These are phyloP conservation scores for Cordyceps tenuipes DNA, from an alignment of 2,329 filamentous ascomycete genomes.

Conservation along the genomic window DNA sequence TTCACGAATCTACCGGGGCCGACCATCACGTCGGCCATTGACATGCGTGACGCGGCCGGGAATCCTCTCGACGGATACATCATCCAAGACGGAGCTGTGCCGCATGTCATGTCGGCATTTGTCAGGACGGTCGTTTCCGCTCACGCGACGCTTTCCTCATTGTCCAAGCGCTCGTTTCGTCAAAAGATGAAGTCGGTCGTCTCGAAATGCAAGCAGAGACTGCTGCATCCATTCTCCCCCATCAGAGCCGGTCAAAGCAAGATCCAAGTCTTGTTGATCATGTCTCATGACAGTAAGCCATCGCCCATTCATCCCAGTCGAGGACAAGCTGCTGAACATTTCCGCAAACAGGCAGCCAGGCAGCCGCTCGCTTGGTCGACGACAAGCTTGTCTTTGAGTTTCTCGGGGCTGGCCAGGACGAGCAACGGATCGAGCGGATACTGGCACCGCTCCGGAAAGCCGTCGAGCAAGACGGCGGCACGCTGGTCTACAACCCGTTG, in stretches of 20 bases:
- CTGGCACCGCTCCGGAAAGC: slow-evolving; percentile 44
- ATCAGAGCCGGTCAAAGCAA: slow-evolving; percentile 23
- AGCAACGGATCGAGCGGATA: slow-evolving; percentile 43
- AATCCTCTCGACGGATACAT: slow-evolving; percentile 55
- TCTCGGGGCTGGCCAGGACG: slow-evolving; percentile 47
- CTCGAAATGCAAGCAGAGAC: not conserved
- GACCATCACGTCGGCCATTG: slow-evolving; percentile 55
- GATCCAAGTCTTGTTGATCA: slow-evolving; percentile 55
- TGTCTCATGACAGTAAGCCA: slow-evolving; percentile 53
- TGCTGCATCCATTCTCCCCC: slow-evolving; percentile 28
- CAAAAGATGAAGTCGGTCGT: not conserved
- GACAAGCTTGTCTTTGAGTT: slow-evolving; percentile 54
- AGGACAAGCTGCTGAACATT: not conserved
- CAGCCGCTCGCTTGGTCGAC: slow-evolving; percentile 47
- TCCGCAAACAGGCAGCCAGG: slow-evolving; percentile 41
- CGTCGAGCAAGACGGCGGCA: slow-evolving; percentile 51
- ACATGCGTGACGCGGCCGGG: slow-evolving; percentile 39
- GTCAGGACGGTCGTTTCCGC: slow-evolving; percentile 49
- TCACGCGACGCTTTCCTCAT: not conserved
- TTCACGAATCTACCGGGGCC: slow-evolving; percentile 41
- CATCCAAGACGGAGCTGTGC: slow-evolving; percentile 55
- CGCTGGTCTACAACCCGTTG: slow-evolving; percentile 50
- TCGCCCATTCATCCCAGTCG: not conserved
- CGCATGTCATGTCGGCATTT: slow-evolving; percentile 45
- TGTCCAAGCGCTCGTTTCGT: not conserved